Evolutionary conservation across 148 eudicot genomes (phyloP).

Genomic region (Vaccinium vitisidaea): DNA sequence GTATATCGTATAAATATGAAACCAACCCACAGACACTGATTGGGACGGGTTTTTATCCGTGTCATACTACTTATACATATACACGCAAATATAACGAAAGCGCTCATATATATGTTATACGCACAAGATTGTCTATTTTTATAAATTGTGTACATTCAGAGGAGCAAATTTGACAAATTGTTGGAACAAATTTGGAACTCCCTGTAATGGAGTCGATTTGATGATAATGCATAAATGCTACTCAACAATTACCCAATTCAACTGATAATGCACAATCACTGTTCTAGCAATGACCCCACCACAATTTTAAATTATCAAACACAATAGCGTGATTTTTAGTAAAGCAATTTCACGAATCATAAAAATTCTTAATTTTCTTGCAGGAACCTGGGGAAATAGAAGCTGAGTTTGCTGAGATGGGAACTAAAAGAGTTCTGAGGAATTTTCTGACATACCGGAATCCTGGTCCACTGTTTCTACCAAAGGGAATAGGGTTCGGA

Average conservation of each 20-base stretch:
- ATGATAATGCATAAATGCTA: not conserved
- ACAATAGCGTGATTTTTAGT: no score
- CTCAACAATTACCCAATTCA: not conserved
- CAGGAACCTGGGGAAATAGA: conserved; percentile 53
- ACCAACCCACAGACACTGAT: no score
- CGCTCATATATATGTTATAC: no score
- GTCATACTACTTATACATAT: no score
- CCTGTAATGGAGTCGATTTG: not conserved
- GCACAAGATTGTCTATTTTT: not conserved
- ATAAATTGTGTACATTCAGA: not conserved
- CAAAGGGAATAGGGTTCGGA: conserved; percentile 38
- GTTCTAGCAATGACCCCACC: not conserved
- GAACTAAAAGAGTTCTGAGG: conserved; percentile 31
- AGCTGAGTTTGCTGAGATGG: conserved; percentile 33
- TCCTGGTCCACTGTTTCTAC: conserved; percentile 30
- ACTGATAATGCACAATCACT: not conserved
- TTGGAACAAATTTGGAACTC: not conserved
- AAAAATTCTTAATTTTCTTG: not conserved
- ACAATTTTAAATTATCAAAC: not conserved
- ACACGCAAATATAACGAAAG: no score
- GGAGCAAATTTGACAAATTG: not conserved
- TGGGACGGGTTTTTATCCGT: no score
- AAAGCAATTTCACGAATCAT: not conserved
- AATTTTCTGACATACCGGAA: conserved; percentile 25
- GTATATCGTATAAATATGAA: no score